Evolutionary conservation across 768 basidiomycete genomes (phyloP).

Genomic region (Lactarius quietus): DNA sequence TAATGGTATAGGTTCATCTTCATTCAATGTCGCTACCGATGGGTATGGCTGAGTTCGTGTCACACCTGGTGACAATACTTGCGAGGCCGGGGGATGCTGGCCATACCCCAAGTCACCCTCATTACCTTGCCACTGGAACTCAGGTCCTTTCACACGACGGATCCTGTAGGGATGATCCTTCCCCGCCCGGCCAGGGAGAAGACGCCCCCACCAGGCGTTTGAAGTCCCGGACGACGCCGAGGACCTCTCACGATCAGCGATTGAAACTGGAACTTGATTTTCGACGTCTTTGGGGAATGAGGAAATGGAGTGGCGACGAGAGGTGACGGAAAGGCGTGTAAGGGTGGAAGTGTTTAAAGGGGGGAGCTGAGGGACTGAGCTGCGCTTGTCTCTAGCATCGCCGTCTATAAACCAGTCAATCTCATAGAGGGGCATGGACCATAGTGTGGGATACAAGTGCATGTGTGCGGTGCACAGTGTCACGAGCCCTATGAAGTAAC

Average conservation of each 20-base stretch:
- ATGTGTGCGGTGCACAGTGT: constrained; percentile 46
- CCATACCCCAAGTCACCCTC: neutral
- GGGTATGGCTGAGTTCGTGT: constrained; percentile 31
- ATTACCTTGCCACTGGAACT: constrained; percentile 9
- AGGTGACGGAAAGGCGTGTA: constrained; percentile 20
- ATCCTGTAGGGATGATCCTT: constrained; percentile 20
- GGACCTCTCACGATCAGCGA: constrained; percentile 4
- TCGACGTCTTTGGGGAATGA: constrained; percentile 20
- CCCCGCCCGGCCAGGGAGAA: constrained; percentile 18
- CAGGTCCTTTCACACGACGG: constrained; percentile 10
- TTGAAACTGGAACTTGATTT: neutral
- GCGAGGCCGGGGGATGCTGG: neutral
- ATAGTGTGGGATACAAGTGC: constrained; percentile 44
- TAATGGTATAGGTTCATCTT: constrained; percentile 55
- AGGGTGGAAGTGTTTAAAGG: constrained; percentile 21
- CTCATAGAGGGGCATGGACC: constrained; percentile 48
- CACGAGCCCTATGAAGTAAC: constrained; percentile 55
- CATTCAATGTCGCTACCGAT: constrained; percentile 41
- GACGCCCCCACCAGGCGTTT: constrained; percentile 16
- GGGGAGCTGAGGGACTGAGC: constrained; percentile 17
- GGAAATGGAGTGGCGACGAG: constrained; percentile 24
- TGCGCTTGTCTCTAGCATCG: constrained; percentile 1
- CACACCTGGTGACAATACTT: constrained; percentile 1
- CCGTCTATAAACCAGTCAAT: constrained; percentile 54
- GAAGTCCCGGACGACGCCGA: constrained; percentile 2